Percentiles rank a stretch among this genome's conserved stretches.
Evolutionary conservation across 176 grass and related monocot genomes (phyloP).

Genomic region (Cenchrus americanus): DNA sequence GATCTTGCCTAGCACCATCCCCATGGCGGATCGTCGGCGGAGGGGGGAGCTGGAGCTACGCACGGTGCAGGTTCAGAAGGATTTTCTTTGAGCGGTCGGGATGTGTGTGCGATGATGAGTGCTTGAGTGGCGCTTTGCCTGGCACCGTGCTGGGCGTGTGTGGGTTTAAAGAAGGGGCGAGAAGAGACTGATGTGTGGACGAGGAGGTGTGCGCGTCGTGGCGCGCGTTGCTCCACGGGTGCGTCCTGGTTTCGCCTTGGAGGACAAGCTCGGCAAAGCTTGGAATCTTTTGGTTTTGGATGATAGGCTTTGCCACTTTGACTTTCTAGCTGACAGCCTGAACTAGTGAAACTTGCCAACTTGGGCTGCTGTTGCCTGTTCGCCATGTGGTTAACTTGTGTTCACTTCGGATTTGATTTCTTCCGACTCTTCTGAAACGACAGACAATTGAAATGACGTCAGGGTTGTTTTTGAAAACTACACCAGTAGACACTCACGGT

Average conservation of each 20-base stretch:
- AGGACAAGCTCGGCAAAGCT: conserved; percentile 11
- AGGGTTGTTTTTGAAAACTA: no score
- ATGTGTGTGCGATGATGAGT: neutral
- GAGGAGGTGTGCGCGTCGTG: conserved; percentile 30
- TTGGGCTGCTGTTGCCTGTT: no score
- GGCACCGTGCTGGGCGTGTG: neutral
- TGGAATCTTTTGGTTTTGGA: neutral
- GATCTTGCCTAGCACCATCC: conserved; percentile 82
- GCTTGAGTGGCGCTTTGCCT: neutral
- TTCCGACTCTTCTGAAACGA: no score
- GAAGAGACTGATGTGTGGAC: conserved; percentile 50
- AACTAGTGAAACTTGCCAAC: no score
- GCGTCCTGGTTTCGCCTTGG: conserved; percentile 27
- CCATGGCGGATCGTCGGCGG: conserved; percentile 45
- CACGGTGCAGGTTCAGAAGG: neutral
- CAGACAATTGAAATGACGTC: no score
- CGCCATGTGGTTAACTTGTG: no score
- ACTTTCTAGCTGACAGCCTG: neutral
- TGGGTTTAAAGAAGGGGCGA: conserved; percentile 39
- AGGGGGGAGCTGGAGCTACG: neutral
- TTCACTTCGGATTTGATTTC: no score
- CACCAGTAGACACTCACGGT: no score
- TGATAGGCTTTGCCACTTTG: neutral
- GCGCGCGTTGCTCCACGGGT: conserved; percentile 61
- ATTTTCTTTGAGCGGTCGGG: conserved; percentile 15